Conservation (phyloP, 2,329 filamentous ascomycete genomes). For the Tolypocladium tropicale region DNA sequence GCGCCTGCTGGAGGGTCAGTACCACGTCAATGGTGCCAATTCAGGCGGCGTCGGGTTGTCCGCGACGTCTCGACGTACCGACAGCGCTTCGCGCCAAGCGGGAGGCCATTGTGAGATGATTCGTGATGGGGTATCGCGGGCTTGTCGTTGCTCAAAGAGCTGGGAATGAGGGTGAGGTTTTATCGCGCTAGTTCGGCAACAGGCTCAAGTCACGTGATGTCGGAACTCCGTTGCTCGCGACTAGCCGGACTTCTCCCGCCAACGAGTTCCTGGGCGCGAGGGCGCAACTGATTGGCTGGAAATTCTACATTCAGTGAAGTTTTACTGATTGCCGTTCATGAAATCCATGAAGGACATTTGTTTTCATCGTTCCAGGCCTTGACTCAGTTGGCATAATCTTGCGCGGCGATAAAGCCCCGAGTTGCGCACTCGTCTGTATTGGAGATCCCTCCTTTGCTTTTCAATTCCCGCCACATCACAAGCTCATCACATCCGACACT, state of each 20-base stretch:
- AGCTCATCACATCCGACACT: background rate
- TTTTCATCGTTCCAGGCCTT: background rate
- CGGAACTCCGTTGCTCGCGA: conserved; percentile 2
- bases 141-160: conserved; percentile 34
- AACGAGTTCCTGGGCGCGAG: conserved; percentile 5
- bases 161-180: conserved; percentile 40
- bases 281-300: conserved; percentile 3
- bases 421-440: too few species aligned
- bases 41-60: conserved; percentile 9
- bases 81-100: conserved; percentile 91
- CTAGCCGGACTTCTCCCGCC: conserved; percentile 13
- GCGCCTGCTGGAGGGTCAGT: conserved; percentile 52
- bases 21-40: conserved; percentile 15
- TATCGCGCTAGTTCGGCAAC: conserved; percentile 34
- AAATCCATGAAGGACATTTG: background rate
- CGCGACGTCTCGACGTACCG: conserved; percentile 52
- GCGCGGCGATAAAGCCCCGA: background rate
- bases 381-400: background rate
- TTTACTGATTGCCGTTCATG: background rate
- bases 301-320: conserved; percentile 4
- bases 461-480: background rate
- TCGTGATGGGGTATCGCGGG: conserved; percentile 39
- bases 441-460: background rate
- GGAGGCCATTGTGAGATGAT: conserved; percentile 82
- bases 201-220: conserved; percentile 25